Percentiles rank a stretch among this genome's conserved stretches.
These are phyloP conservation scores for Lojkania enalia DNA, from an alignment of 2,329 filamentous ascomycete genomes.

Conservation along the genomic window DNA sequence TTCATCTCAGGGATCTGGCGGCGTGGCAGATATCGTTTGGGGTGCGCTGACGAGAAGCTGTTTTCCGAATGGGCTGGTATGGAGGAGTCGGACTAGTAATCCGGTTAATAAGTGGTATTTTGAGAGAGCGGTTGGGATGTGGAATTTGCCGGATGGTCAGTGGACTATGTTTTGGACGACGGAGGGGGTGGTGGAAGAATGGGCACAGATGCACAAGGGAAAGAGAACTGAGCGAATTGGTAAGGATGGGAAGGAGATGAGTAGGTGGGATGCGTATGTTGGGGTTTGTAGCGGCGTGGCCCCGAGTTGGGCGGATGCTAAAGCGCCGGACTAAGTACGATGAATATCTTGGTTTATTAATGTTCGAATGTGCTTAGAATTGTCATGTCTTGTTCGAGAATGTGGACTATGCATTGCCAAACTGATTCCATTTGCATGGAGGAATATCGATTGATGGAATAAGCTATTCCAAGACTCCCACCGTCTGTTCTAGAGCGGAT, in stretches of 20 bases:
- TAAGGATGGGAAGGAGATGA: constrained; percentile 43
- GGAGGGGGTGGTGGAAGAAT: constrained; percentile 56
- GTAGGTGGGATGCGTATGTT: constrained; percentile 54
- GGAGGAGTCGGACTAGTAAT: constrained; percentile 87
- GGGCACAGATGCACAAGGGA: constrained; percentile 56
- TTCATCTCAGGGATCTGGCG: constrained; percentile 83
- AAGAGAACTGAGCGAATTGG: constrained; percentile 46
- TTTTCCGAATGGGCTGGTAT: constrained; percentile 87
- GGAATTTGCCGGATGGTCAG: constrained; percentile 77
- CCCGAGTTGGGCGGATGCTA: constrained; percentile 54
- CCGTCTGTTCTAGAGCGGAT: too few relatives aligned
- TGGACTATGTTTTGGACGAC: constrained; percentile 99
- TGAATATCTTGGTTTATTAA: too few relatives aligned
- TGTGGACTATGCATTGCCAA: too few relatives aligned
- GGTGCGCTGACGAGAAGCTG: constrained; percentile 91
- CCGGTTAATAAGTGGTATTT: constrained; percentile 99
- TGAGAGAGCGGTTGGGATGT: constrained; percentile 80
- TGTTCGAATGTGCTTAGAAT: too few relatives aligned
- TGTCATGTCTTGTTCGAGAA: too few relatives aligned
- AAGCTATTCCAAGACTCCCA: too few relatives aligned
- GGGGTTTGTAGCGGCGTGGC: constrained; percentile 52
- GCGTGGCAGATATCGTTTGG: constrained; percentile 94
- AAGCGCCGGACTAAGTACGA: constrained; percentile 24
- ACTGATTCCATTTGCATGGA: too few relatives aligned
- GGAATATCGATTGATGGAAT: too few relatives aligned